Evolutionary conservation across 2,329 filamentous ascomycete species (phyloP).

Genomic region (Podosphaera fusca): DNA sequence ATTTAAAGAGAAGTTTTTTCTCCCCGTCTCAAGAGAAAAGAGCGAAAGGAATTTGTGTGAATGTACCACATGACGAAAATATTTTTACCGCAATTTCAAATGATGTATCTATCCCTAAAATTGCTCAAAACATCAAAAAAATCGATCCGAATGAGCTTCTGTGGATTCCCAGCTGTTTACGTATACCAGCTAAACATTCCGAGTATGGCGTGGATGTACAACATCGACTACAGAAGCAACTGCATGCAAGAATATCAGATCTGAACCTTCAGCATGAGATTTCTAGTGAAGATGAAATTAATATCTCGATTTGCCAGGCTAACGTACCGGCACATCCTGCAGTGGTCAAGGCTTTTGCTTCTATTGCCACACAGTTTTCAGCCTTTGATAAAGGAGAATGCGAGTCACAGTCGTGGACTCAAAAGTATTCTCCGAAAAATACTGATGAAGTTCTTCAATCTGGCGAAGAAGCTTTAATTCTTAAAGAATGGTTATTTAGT

Average conservation of each 20-base stretch:
- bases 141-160: conserved; percentile 16
- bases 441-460: conserved; percentile 54
- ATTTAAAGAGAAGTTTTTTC: background rate
- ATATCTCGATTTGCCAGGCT: conserved; percentile 4
- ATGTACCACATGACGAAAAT: conserved; percentile 10
- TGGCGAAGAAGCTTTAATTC: conserved; percentile 41
- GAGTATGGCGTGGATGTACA: conserved; percentile 34
- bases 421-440: conserved; percentile 59
- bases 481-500: conserved; percentile 62
- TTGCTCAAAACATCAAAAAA: conserved; percentile 7
- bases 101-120: conserved; percentile 7
- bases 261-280: conserved; percentile 5
- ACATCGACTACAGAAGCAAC: conserved; percentile 22
- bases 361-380: conserved; percentile 38
- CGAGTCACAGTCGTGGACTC: conserved; percentile 50
- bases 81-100: conserved; percentile 9
- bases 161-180: conserved; percentile 25
- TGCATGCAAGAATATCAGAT: conserved; percentile 15
- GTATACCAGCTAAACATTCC: conserved; percentile 31
- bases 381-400: conserved; percentile 62
- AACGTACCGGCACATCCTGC: conserved; percentile 26
- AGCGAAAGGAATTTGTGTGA: conserved; percentile 12
- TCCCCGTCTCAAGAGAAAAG: conserved; percentile 6
- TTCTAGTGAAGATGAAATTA: conserved; percentile 19
- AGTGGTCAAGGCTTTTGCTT: conserved; percentile 32